A percentile compares a stretch with the other conserved stretches of the same genome.
Evolutionary conservation across 2,329 filamentous ascomycete species (phyloP).

Genomic region (Ceratocystis huliohia): DNA sequence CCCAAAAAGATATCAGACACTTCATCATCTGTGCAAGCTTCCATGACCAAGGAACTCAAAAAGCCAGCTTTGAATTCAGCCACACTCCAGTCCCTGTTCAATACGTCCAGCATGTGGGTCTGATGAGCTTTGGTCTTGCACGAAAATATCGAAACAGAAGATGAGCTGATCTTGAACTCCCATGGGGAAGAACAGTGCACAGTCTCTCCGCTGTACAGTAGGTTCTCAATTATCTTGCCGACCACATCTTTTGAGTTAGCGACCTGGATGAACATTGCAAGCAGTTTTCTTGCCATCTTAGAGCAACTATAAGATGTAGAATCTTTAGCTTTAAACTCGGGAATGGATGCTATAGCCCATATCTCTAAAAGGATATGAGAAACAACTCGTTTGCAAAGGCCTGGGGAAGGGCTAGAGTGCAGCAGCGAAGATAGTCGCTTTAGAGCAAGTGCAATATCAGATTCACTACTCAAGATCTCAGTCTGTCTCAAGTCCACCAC

Average conservation of each 20-base stretch:
- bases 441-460: slow-evolving; percentile 39
- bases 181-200: slow-evolving; percentile 31
- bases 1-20: slow-evolving; percentile 48
- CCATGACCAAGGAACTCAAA: slow-evolving; percentile 39
- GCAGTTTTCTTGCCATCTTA: slow-evolving; percentile 36
- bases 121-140: neutral
- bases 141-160: slow-evolving; percentile 27
- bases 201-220: slow-evolving; percentile 42
- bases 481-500: slow-evolving; percentile 36
- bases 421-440: slow-evolving; percentile 43
- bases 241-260: slow-evolving; percentile 40
- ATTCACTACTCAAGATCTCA: slow-evolving; percentile 35
- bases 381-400: slow-evolving; percentile 49
- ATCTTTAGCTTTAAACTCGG: slow-evolving; percentile 30
- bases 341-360: slow-evolving; percentile 44
- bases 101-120: slow-evolving; percentile 8
- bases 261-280: slow-evolving; percentile 46
- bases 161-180: slow-evolving; percentile 36
- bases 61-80: slow-evolving; percentile 37
- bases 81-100: slow-evolving; percentile 31
- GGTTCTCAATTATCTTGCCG: slow-evolving; percentile 37
- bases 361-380: slow-evolving; percentile 46
- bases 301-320: slow-evolving; percentile 31
- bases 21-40: slow-evolving; percentile 42
- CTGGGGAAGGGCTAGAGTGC: slow-evolving; percentile 53